A percentile compares a stretch with the other conserved stretches of the same genome.
phyloP scores from a whole-genome alignment of 2,329 filamentous ascomycete species.

The Venturia carpophila region DNA sequence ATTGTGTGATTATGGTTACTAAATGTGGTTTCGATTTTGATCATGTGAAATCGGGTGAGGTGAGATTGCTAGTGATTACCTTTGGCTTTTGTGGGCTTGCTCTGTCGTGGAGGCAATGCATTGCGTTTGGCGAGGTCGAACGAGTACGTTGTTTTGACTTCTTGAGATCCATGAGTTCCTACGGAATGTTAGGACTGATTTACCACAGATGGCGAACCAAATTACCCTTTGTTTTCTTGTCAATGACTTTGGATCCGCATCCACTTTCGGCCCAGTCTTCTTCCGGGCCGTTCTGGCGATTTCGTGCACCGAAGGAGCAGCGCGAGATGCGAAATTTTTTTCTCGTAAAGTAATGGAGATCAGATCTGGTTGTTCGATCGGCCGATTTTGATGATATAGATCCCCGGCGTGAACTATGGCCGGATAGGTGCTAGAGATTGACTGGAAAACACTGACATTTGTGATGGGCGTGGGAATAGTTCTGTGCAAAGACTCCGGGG shows the following conservation, averaged over 20 bases:
- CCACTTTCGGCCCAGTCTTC: neutral
- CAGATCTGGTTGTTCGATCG: neutral
- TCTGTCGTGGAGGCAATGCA: neutral
- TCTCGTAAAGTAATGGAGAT: neutral
- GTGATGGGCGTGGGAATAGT: neutral
- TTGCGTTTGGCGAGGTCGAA: neutral
- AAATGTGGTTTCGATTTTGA: neutral
- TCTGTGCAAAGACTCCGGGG: neutral
- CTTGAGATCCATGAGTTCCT: slow-evolving; percentile 4
- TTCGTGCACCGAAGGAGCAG: neutral
- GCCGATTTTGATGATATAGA: neutral
- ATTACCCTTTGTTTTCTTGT: neutral
- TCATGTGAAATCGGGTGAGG: neutral
- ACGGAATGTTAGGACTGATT: neutral
- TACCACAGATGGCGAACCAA: neutral
- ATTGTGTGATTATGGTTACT: neutral
- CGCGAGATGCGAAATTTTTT: neutral
- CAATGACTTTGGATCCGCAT: neutral
- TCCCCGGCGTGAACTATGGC: neutral
- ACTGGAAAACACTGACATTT: no score
- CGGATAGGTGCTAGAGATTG: neutral
- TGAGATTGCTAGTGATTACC: neutral
- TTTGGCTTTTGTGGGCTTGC: slow-evolving; percentile 7
- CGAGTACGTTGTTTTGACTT: neutral
- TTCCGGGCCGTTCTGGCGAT: neutral